Percentiles rank a stretch among this genome's conserved stretches.
Evolutionary conservation across 345 rosid genomes (phyloP).

Genomic region (Lepidium aucheri): DNA sequence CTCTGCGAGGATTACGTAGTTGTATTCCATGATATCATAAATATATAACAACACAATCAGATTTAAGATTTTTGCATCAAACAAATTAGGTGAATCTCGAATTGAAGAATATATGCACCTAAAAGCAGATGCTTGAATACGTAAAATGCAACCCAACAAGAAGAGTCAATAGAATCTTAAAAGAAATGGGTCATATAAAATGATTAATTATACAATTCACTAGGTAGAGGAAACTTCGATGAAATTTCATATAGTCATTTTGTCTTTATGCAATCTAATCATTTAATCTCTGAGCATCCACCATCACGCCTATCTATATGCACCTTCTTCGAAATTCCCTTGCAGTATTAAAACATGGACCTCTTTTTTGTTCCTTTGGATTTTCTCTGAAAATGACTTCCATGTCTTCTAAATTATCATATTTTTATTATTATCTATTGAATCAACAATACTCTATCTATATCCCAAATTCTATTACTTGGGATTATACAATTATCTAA

Average conservation of each 20-base stretch:
- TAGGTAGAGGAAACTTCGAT: constrained; percentile 16
- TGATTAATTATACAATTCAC: background rate
- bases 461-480: no score
- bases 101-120: background rate
- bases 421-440: no score
- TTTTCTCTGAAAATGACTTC: constrained; percentile 16
- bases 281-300: constrained; percentile 7
- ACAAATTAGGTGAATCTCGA: background rate
- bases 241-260: constrained; percentile 12
- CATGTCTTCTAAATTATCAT: background rate
- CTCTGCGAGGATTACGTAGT: background rate
- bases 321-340: constrained; percentile 29
- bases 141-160: constrained; percentile 17
- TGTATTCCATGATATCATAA: background rate
- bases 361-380: constrained; percentile 15
- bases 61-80: background rate
- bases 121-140: constrained; percentile 3
- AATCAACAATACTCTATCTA: no score
- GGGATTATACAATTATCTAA: no score
- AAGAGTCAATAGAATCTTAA: background rate
- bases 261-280: constrained; percentile 8
- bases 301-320: constrained; percentile 9
- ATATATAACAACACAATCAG: background rate
- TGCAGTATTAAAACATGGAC: background rate
- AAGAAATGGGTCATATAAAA: background rate